Conservation (phyloP, 1,284 basidiomycete genomes). For the Cryptococcus sp. region DNA sequence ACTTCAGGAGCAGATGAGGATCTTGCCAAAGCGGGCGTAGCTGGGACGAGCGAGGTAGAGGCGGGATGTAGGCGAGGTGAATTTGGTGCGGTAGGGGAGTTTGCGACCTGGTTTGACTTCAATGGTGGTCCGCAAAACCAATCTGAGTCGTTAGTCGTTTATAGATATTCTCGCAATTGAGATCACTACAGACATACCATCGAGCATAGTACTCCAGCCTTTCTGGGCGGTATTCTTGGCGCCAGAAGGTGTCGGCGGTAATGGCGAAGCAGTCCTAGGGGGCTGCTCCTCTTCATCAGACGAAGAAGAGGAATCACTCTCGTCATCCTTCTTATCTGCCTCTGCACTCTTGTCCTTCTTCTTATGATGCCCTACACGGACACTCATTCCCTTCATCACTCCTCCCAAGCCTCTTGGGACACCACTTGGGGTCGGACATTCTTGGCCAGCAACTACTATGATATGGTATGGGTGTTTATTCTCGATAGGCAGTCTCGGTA, state of each 20-base stretch:
- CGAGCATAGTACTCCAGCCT: constrained; percentile 45
- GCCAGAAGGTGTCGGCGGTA: constrained; percentile 11
- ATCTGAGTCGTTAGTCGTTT: constrained; percentile 16
- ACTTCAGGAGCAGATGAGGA: constrained; percentile 9
- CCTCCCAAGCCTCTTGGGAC: constrained; percentile 46
- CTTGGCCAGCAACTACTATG: constrained; percentile 52
- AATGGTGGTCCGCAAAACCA: constrained; percentile 34
- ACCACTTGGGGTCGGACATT: constrained; percentile 47
- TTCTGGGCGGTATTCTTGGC: constrained; percentile 8
- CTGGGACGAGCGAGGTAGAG: background rate
- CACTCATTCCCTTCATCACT: constrained; percentile 45
- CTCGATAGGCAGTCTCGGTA: constrained; percentile 32
- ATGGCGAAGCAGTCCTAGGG: constrained; percentile 6
- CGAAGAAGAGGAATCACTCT: constrained; percentile 3
- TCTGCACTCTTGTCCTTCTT: constrained; percentile 20
- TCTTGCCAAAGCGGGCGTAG: constrained; percentile 6
- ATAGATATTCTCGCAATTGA: background rate
- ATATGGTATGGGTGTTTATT: constrained; percentile 52
- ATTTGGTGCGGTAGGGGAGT: constrained; percentile 9
- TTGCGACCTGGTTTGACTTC: constrained; percentile 1
- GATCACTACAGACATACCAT: constrained; percentile 30
- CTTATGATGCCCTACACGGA: constrained; percentile 13
- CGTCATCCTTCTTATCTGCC: constrained; percentile 10
- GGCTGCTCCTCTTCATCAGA: constrained; percentile 7
- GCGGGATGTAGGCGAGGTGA: constrained; percentile 1